Evolutionary conservation across 176 grass and related monocot genomes (phyloP), one percentile per base, ranked within the genome.

Genomic region (Zoysia pacifica): DNA sequence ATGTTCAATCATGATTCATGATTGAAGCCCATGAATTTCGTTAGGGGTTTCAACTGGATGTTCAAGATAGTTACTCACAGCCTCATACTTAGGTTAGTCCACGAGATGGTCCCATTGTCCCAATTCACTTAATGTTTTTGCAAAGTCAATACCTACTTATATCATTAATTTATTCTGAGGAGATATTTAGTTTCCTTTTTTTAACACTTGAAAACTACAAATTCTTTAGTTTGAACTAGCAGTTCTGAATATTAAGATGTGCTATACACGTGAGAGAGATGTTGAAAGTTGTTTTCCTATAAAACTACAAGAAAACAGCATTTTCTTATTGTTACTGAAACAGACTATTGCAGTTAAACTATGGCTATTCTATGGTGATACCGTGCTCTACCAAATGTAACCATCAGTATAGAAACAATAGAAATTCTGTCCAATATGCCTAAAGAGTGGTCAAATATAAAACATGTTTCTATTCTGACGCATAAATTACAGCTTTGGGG

Each of bases 141-240:
- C 15, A 13, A 19, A 52, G 9, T 43, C 9, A 47, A 52, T 78
- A n/a, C 35, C 37, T 48, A 15, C 18, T 78, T 78, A 77, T 62
- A 66, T 65, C 9, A 77, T 11, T 50, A 15, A 20, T 51, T 5
- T 65, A 11, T 65, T 44, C 1, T 48, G 36, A 64, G n/a, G n/a
- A 41, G 13, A 66, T 6, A 41, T 65, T 38, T 52, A 14, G 11
- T 28, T 28, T 28, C 5, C 4, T 20, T 39, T 78, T 13, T n/a
- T 52, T 15, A 3, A 64, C 9, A 28, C 49, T 48, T 70, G 6
- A 5, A 83, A 42, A 38, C 20, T 75, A 46, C 50, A 51, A 28
- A 19, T 46, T 69, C 66, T n/a, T 62, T 70, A 70, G 48, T 42
- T 62, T 47, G 47, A 69, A 36, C 9, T 72, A 65, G n/a, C 14